These are phyloP conservation scores for Singerocomus inundabilis DNA, from an alignment of 1,284 basidiomycete genomes.

Conservation along the genomic window DNA sequence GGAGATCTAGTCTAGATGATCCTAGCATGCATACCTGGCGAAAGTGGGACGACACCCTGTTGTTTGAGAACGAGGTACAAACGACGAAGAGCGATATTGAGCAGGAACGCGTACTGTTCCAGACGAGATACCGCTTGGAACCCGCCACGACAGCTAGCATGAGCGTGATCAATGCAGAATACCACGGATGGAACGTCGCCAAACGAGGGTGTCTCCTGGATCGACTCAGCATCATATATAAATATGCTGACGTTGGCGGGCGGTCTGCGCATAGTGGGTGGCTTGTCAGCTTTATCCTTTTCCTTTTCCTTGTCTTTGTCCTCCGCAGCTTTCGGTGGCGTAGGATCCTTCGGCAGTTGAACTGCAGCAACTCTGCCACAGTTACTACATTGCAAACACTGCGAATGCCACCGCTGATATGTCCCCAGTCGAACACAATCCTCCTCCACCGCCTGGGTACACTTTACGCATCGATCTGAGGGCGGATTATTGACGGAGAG, in stretches of 20 bases:
- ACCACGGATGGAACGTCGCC: constrained; percentile 68
- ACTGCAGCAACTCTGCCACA: constrained; percentile 81
- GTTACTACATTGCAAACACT: constrained; percentile 80
- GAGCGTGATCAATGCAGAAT: constrained; percentile 79
- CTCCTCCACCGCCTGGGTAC: constrained; percentile 91
- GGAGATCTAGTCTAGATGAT: not conserved
- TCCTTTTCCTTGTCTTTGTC: constrained; percentile 39
- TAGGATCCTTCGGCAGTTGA: constrained; percentile 51
- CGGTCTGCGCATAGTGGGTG: constrained; percentile 62
- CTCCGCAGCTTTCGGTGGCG: constrained; percentile 39
- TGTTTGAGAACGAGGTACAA: constrained; percentile 90
- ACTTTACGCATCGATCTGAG: constrained; percentile 89
- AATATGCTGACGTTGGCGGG: constrained; percentile 80
- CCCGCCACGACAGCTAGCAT: constrained; percentile 62
- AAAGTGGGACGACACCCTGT: constrained; percentile 84
- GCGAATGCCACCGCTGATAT: constrained; percentile 94
- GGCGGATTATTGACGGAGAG: constrained; percentile 63
- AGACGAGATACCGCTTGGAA: constrained; percentile 92
- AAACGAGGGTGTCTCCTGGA: constrained; percentile 64
- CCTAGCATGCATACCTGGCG: constrained; percentile 55
- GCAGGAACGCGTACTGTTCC: constrained; percentile 96
- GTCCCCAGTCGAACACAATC: constrained; percentile 93
- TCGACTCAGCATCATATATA: constrained; percentile 65
- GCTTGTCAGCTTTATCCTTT: constrained; percentile 42
- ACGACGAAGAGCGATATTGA: constrained; percentile 93